Conservation (phyloP, 2,329 filamentous ascomycete genomes). For the Chrysoporthe puriensis region DNA sequence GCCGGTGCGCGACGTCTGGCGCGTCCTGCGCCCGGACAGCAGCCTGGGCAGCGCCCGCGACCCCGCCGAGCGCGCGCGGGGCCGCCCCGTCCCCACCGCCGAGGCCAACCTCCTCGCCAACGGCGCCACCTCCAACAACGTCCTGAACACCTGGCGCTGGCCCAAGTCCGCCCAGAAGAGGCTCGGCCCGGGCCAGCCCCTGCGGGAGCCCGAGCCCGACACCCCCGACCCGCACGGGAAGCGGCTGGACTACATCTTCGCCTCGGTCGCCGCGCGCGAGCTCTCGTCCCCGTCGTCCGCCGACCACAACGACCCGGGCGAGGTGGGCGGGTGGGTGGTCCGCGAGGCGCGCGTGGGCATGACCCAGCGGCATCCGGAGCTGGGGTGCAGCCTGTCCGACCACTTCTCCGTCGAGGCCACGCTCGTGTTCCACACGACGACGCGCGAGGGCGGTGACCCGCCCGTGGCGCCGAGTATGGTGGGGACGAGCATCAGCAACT, state of each 20-base stretch:
- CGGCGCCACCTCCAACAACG: conserved; percentile 84
- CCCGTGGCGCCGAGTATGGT: conserved; percentile 19
- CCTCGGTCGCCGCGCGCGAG: conserved; percentile 52
- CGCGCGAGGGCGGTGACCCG: conserved; percentile 18
- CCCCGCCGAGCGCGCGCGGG: conserved; percentile 66
- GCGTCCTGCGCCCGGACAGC: conserved; percentile 79
- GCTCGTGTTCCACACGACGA: conserved; percentile 53
- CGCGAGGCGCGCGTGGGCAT: conserved; percentile 75
- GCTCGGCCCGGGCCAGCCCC: conserved; percentile 66
- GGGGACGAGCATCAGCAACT: conserved; percentile 31
- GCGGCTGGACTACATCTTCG: conserved; percentile 93
- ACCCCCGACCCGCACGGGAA: conserved; percentile 76
- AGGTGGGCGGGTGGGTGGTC: conserved; percentile 66
- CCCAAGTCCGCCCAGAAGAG: conserved; percentile 69
- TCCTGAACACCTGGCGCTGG: conserved; percentile 95
- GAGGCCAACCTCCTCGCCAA: conserved; percentile 79
- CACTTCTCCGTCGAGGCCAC: conserved; percentile 91
- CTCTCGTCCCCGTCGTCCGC: conserved; percentile 29
- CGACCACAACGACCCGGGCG: conserved; percentile 14
- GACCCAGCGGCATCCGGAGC: conserved; percentile 76
- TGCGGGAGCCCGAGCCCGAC: conserved; percentile 64
- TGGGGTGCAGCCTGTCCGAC: conserved; percentile 88
- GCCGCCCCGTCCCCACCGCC: conserved; percentile 72
- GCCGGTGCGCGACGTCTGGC: conserved; percentile 83
- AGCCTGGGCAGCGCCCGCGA: conserved; percentile 76